Base-by-base conservation (phyloP, 306 rosid genomes). In the Ormosia semicastrata region DNA sequence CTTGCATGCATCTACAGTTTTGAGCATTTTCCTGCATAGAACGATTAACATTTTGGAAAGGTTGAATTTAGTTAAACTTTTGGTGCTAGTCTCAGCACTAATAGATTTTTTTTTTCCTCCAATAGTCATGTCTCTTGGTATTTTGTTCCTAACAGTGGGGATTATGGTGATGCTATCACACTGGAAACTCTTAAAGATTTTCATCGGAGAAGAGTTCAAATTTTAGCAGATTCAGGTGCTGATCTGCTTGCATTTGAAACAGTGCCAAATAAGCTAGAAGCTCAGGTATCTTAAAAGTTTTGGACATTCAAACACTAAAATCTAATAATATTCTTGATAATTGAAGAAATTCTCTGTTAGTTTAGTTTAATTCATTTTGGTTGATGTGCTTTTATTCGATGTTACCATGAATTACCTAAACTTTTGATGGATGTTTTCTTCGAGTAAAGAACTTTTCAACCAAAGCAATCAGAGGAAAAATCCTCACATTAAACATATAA, bases 211-310 rank as follows among this genome's bases (percentile, higher is more conserved):
- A 89, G 92, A 78, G 90, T 89, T 82, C 92, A 87, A 80, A 49
- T 87, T 71, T 85, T 89, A 73, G 92, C 89, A 72, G 85, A 85
- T 58, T 80, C 92, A 40, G 86, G 92, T 73, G 70, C 89, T 40
- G 92, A 89, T 58, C 77, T 89, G 59, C 86, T 89, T 77, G 92
- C 92, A 9, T 87, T 87, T 85, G 92, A 89, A 80, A 89, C 92
- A 39, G 73, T 87, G 37, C 90, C 92, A 44, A 89, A 89, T 82
- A 87, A 87, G 81, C 67, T 89, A 37, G 92, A 89, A 80, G 90
- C 92, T 57, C 81, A 89, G 92, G 92, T 89, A 89, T 77, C 17
- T 49, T 54, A 54, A 52, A 76, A 71, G 18, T 53, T 71, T 71
- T 80, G 14, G 54, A 56, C 80, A 56, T 52, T 74, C 39, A 37